A percentile compares a stretch with the other conserved stretches of the same genome.
Evolutionary conservation across 2,329 filamentous ascomycete species (phyloP).

Genomic region (Hypoxylon sp.): DNA sequence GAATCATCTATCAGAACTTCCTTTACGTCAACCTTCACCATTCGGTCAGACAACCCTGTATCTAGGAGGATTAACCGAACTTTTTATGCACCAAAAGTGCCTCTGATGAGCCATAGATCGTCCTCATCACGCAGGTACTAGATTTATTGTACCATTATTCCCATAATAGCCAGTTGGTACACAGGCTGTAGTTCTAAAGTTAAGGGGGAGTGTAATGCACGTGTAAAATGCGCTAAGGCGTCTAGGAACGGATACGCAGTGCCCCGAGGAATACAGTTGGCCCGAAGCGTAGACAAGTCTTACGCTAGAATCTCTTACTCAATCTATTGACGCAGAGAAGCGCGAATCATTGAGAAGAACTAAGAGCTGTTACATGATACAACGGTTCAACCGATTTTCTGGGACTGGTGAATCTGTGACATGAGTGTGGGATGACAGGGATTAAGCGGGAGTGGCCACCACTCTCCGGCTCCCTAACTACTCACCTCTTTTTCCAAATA

Average conservation of each 20-base stretch:
- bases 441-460: constrained; percentile 36
- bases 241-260: constrained; percentile 39
- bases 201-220: constrained; percentile 38
- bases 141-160: constrained; percentile 36
- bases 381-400: constrained; percentile 46
- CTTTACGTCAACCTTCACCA: constrained; percentile 34
- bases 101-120: constrained; percentile 42
- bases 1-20: constrained; percentile 31
- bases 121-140: constrained; percentile 34
- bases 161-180: constrained; percentile 45
- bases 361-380: constrained; percentile 37
- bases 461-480: constrained; percentile 35
- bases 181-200: constrained; percentile 38
- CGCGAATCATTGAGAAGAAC: constrained; percentile 40
- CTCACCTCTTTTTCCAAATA: constrained; percentile 45
- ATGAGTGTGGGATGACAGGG: constrained; percentile 37
- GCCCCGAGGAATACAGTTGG: constrained; percentile 39
- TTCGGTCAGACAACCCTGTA: constrained; percentile 36
- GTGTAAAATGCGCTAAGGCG: constrained; percentile 36
- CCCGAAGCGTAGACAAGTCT: constrained; percentile 43
- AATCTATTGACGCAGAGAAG: constrained; percentile 38
- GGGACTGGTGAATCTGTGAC: constrained; percentile 42
- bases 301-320: constrained; percentile 41
- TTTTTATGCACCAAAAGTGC: constrained; percentile 41
- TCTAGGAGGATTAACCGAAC: constrained; percentile 42